These are phyloP conservation scores for Boletus fagicola DNA, from an alignment of 768 basidiomycete genomes.

Conservation along the genomic window DNA sequence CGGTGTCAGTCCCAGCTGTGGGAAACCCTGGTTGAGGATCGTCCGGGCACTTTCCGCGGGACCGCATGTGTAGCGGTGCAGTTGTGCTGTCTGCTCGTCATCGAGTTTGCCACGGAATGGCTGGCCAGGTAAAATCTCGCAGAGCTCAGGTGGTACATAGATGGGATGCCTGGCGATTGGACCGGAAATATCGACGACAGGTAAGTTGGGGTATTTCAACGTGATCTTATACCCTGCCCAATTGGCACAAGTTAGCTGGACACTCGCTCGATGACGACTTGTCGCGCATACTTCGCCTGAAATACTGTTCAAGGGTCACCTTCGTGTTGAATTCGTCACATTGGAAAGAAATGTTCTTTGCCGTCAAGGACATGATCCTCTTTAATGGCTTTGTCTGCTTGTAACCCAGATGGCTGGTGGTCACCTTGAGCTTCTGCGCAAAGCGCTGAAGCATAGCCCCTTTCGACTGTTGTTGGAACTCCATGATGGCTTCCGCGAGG, in stretches of 20 bases:
- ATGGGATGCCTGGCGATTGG: constrained; percentile 27
- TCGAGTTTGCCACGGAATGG: constrained; percentile 60
- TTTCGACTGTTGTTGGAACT: constrained; percentile 42
- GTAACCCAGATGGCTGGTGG: constrained; percentile 55
- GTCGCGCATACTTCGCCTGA: constrained; percentile 50
- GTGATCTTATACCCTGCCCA: constrained; percentile 55
- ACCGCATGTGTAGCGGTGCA: constrained; percentile 69
- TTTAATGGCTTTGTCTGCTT: constrained; percentile 48
- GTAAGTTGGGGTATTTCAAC: constrained; percentile 49
- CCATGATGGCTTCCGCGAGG: constrained; percentile 55
- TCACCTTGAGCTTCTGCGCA: constrained; percentile 54
- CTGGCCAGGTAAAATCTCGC: constrained; percentile 58
- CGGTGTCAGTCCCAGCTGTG: constrained; percentile 49
- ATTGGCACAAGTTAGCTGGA: constrained; percentile 6
- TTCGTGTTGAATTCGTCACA: constrained; percentile 52
- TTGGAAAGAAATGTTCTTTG: constrained; percentile 51
- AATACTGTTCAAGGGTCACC: constrained; percentile 64
- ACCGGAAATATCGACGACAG: constrained; percentile 54
- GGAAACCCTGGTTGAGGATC: constrained; percentile 58
- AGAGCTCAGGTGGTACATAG: constrained; percentile 68
- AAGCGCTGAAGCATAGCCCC: constrained; percentile 48
- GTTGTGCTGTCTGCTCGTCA: constrained; percentile 58
- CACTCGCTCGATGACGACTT: not conserved
- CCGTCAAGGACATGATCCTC: constrained; percentile 37
- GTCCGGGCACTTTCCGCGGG: constrained; percentile 57